Evolutionary conservation across 1,284 basidiomycete genomes (phyloP).

Genomic region (Singerocomus inundabilis): DNA sequence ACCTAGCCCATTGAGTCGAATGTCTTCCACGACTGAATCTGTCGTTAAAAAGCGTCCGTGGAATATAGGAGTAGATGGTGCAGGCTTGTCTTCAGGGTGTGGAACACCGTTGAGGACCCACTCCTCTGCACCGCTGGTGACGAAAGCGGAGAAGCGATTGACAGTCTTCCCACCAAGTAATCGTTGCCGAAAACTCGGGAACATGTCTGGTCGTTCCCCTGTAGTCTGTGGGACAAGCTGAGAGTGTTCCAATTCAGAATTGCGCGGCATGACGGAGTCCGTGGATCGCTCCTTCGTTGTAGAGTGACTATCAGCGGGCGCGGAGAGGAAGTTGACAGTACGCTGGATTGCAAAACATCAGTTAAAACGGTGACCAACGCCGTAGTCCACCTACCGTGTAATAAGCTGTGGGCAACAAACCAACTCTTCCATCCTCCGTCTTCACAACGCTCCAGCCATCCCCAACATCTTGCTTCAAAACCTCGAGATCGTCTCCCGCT

Average conservation of each 20-base stretch:
- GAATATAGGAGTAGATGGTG: constrained; percentile 17
- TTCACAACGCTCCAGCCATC: constrained; percentile 76
- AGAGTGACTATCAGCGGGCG: constrained; percentile 40
- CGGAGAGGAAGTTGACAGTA: constrained; percentile 56
- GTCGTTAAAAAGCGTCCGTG: constrained; percentile 32
- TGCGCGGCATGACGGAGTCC: constrained; percentile 49
- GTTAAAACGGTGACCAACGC: not conserved
- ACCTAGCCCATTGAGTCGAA: constrained; percentile 37
- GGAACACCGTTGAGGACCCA: constrained; percentile 64
- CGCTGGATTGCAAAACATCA: constrained; percentile 42
- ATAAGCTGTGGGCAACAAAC: constrained; percentile 67
- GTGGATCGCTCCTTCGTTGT: constrained; percentile 38
- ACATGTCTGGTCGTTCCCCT: constrained; percentile 60
- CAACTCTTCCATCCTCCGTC: constrained; percentile 54
- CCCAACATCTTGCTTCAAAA: constrained; percentile 63
- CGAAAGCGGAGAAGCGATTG: constrained; percentile 82
- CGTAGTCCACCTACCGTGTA: constrained; percentile 54
- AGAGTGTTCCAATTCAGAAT: constrained; percentile 29
- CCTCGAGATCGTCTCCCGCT: constrained; percentile 63
- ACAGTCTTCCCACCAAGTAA: constrained; percentile 73
- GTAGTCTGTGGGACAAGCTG: constrained; percentile 70
- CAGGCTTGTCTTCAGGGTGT: constrained; percentile 23
- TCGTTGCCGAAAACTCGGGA: constrained; percentile 68
- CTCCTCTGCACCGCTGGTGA: constrained; percentile 81
- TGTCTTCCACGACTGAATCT: constrained; percentile 37